Evolutionary conservation across 2,329 filamentous ascomycete species (phyloP), one percentile per base, ranked within the genome.

Genomic region (Penicillium polonicum): DNA sequence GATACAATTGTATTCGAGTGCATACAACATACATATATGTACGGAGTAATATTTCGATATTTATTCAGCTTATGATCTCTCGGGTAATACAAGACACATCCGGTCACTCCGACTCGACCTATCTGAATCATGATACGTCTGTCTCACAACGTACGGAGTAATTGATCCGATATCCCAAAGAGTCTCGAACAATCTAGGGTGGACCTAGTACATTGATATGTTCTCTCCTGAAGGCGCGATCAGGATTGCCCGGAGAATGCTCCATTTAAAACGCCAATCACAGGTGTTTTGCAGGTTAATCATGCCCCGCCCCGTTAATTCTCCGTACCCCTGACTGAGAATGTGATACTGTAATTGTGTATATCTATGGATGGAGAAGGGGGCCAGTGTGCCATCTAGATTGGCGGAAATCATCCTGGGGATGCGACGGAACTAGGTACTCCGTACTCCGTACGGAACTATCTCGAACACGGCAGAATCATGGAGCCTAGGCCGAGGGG

Each of bases 121-220:
- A 36, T 52, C 29, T 23, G 8, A 52, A 35, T 33, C 15, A 51
- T 23, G 7, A n/a, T 21, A 31, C 39, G 2, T 52, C 25, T 29
- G 33, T 56, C 43, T 19, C 43, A 48, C 35, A 39, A 39, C 48
- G 15, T n/a, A n/a, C n/a, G n/a, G n/a, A n/a, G n/a, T 15, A 39
- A 23, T 31, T 53, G 21, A 41, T 41, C 8, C 33, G 5, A 29
- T 5, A 50, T 46, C 17, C 31, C n/a, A 29, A 17, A 10, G 21
- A 50, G 53, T 52, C 53, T 56, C 53, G 53, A 56, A 50, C 48
- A 38, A 25, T 38, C 39, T 35, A 45, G 23, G 17, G 53, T 52
- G 53, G 53, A 52, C 36, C 48, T n/a, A 23, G 15, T 33, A 31
- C 29, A n/a, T 13, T 21, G n/a, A 31, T 39, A 50, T 29, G 31